A percentile compares a stretch with the other conserved stretches of the same genome.
These are phyloP conservation scores for Glebionis coronaria DNA, from an alignment of 129 eudicot genomes.

Conservation along the genomic window DNA sequence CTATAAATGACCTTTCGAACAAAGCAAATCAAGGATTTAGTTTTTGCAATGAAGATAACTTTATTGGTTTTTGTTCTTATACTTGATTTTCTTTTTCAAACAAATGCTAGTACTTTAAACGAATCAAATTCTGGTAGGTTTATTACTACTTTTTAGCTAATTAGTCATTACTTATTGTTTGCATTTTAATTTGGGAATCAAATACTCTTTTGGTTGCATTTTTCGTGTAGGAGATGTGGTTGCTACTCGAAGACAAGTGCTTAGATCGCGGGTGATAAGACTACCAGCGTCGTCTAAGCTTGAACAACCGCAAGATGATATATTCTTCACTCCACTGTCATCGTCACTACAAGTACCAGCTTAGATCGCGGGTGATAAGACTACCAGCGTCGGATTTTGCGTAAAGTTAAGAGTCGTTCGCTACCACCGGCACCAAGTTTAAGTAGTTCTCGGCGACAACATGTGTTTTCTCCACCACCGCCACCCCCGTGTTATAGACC, in stretches of 20 bases:
- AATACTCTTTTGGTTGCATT: not conserved
- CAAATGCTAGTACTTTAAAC: not conserved
- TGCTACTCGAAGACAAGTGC: not conserved
- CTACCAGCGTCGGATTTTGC: not conserved
- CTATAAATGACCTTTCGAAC: conserved; percentile 1
- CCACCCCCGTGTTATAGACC: too few relatives aligned
- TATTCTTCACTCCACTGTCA: not conserved
- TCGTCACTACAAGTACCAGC: not conserved
- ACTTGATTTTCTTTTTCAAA: not conserved
- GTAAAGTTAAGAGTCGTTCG: too few relatives aligned
- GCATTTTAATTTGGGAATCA: not conserved
- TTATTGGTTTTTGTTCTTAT: not conserved
- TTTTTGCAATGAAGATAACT: not conserved
- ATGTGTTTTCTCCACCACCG: too few relatives aligned
- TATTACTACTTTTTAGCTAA: not conserved
- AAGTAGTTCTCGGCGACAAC: too few relatives aligned
- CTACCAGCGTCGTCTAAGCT: not conserved
- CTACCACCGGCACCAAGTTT: too few relatives aligned
- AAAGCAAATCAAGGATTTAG: not conserved
- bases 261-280: not conserved
- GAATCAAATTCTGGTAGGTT: not conserved
- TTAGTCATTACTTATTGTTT: too few relatives aligned
- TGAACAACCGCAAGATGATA: not conserved
- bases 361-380: too few relatives aligned
- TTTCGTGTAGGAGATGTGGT: not conserved